Conservation (phyloP, 306 rosid species). For the Prunus persica region DNA sequence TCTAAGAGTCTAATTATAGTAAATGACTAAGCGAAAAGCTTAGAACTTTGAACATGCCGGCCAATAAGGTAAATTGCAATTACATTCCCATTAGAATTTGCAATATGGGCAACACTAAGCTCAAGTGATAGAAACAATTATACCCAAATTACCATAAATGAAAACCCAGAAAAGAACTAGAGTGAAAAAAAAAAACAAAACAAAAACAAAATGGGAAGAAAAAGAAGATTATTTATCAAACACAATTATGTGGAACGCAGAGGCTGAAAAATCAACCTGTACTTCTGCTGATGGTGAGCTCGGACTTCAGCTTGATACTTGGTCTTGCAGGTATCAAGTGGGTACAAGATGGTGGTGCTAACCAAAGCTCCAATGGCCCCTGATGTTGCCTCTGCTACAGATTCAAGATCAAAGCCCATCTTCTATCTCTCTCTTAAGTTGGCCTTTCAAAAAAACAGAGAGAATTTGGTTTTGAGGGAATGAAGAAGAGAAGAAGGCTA, state of each 20-base stretch:
- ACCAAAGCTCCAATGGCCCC: constrained; percentile 95
- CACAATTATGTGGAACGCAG: constrained; percentile 5
- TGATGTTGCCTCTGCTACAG: constrained; percentile 85
- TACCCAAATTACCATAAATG: not conserved
- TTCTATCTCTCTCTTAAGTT: not conserved
- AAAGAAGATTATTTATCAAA: not conserved
- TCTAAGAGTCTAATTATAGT: not conserved
- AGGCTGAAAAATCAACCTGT: constrained; percentile 44
- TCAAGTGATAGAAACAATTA: not conserved
- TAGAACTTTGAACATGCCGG: not conserved
- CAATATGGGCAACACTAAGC: not conserved
- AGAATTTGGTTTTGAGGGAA: constrained; percentile 21
- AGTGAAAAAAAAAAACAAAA: not conserved
- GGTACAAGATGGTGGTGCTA: constrained; percentile 83
- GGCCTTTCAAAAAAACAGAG: not conserved
- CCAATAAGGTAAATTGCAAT: not conserved
- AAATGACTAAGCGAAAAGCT: not conserved
- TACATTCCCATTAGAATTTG: not conserved
- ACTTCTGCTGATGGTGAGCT: constrained; percentile 64
- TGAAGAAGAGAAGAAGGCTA: constrained; percentile 11
- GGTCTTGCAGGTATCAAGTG: constrained; percentile 95
- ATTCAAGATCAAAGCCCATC: constrained; percentile 78
- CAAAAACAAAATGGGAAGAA: not conserved
- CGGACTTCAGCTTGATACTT: constrained; percentile 95
- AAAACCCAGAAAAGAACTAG: not conserved